Evolutionary conservation across 1,284 basidiomycete species (phyloP).

Genomic region (Puccinia novopanici): DNA sequence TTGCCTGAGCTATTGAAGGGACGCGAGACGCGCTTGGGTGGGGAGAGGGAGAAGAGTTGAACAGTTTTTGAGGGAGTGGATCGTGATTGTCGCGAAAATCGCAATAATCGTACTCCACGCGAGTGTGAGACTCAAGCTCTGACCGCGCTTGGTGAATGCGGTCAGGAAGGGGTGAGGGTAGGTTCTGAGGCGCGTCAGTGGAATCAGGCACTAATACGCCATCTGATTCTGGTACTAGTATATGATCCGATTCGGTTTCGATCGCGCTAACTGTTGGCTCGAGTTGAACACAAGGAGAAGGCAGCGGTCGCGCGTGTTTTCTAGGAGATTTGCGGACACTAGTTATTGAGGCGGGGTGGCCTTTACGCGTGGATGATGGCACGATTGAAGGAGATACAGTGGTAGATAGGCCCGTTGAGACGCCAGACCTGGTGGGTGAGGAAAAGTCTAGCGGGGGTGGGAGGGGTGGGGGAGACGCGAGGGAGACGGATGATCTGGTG

Average conservation of each 20-base stretch:
- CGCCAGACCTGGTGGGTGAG: neutral
- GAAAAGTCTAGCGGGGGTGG: constrained; percentile 14
- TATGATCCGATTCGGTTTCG: neutral
- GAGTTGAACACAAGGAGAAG: constrained; percentile 2
- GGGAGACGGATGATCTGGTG: neutral
- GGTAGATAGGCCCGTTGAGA: neutral
- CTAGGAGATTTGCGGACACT: neutral
- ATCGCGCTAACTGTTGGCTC: neutral
- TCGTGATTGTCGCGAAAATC: neutral
- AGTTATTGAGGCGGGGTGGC: neutral
- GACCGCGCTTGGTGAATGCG: neutral
- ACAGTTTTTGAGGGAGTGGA: constrained; percentile 8
- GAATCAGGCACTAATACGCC: neutral
- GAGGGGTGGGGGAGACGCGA: neutral
- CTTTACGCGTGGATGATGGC: neutral
- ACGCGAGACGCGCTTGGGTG: neutral
- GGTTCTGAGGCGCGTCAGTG: constrained; percentile 4
- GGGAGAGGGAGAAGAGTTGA: constrained; percentile 15
- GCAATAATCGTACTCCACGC: neutral
- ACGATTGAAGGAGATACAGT: neutral
- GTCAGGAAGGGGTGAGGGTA: neutral
- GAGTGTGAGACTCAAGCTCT: neutral
- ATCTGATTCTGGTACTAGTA: neutral
- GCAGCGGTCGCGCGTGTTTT: neutral
- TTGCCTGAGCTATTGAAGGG: neutral